phyloP scores from a whole-genome alignment of 148 eudicot species.

The Drosera capensis region DNA sequence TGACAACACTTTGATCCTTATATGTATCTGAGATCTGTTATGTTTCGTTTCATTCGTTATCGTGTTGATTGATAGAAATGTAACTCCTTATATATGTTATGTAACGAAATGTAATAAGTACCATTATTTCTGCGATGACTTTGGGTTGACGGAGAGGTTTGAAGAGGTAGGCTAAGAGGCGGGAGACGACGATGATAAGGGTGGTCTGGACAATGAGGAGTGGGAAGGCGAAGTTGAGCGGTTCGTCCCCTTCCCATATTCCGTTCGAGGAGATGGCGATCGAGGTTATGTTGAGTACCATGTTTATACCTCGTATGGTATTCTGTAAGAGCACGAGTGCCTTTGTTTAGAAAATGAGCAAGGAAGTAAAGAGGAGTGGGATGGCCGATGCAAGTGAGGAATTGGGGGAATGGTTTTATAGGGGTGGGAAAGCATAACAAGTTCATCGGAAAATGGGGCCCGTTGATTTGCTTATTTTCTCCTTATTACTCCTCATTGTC shows the following conservation, averaged over 20 bases:
- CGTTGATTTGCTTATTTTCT: no score
- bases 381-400: no score
- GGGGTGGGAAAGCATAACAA: no score
- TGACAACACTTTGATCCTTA: background rate
- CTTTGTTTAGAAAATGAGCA: no score
- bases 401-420: no score
- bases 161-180: constrained; percentile 22
- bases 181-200: constrained; percentile 21
- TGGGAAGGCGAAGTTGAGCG: constrained; percentile 30
- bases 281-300: constrained; percentile 16
- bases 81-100: background rate
- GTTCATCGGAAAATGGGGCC: no score
- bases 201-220: constrained; percentile 31
- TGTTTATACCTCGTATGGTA: background rate
- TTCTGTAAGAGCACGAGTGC: no score
- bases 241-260: constrained; percentile 24
- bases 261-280: constrained; percentile 32
- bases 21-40: background rate
- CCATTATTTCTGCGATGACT: constrained; percentile 46
- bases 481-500: no score
- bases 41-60: background rate
- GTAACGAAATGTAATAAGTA: constrained; percentile 6
- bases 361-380: no score
- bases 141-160: constrained; percentile 48
- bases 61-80: background rate